Evolutionary conservation across 306 rosid species (phyloP).

Genomic region (Rubus parviflorus): DNA sequence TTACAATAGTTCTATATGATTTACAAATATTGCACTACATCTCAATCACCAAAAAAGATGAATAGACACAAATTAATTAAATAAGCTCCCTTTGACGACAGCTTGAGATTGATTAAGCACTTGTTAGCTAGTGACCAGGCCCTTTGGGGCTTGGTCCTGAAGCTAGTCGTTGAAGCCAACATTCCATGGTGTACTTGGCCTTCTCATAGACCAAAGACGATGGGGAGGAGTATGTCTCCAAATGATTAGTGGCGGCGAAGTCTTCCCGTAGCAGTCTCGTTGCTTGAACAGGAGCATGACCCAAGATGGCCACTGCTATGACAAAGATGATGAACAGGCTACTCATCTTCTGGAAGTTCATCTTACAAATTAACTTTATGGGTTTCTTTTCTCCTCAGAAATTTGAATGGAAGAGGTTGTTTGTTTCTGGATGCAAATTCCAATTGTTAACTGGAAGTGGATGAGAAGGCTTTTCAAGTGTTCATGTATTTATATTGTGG

Average conservation of each 20-base stretch:
- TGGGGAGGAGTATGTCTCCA: conserved; percentile 13
- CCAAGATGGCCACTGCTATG: conserved; percentile 5
- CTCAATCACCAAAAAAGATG: neutral
- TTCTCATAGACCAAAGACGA: conserved; percentile 22
- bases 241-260: conserved; percentile 25
- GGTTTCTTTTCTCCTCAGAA: neutral
- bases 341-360: conserved; percentile 28
- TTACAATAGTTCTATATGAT: neutral
- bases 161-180: conserved; percentile 32
- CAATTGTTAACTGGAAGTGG: neutral
- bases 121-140: conserved; percentile 28
- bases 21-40: neutral
- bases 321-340: conserved; percentile 16
- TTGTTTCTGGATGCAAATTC: too few species aligned
- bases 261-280: conserved; percentile 32
- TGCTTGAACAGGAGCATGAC: conserved; percentile 28
- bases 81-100: too few species aligned
- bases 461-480: neutral
- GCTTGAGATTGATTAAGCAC: neutral
- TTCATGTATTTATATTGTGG: too few species aligned
- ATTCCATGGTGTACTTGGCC: conserved; percentile 26
- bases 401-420: neutral
- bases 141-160: conserved; percentile 43
- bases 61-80: neutral
- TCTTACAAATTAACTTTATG: neutral